Evolutionary conservation across 495 filamentous ascomycete genomes (phyloP), one percentile per base, ranked within the genome.

Genomic region (Pyrenula massariospora): DNA sequence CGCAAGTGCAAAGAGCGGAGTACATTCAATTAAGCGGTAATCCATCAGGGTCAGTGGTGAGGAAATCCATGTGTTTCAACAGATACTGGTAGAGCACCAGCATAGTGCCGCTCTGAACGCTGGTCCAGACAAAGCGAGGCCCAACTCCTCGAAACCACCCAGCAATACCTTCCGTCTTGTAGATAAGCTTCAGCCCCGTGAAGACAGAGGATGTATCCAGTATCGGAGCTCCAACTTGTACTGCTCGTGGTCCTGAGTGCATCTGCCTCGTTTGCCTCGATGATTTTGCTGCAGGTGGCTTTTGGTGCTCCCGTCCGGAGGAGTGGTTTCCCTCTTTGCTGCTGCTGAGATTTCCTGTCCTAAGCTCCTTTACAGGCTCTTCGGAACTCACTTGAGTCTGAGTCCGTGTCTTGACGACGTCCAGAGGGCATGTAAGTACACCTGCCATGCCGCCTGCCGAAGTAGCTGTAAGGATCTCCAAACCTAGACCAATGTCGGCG

Each of bases 361-460:
- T 20, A 19, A 10, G 8, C 8, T 20, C 22, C 50, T 20, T 52
- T 20, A 20, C 22, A 8, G 49, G 25, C 25, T 53, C 56, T 15
- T 63, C 64, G 1, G 72, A 76, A 59, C 93, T 86, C 48, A 93
- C 76, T 67, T 97, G 92, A 1, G 93, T 98, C 68, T 98, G 93
- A n/a, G 97, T 85, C 52, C 93, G 79, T 0, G 93, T 98, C 71
- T 98, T 98, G 53, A 98, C 94, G 2, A 98, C 93, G 65, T 98
- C 93, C 60, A 98, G 79, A 12, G 93, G 93, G 65, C 91, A 96
- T 1, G 93, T 97, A 0, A 98, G 83, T 2, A 93, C 87, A 57
- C 93, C 93, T 1, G 93, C 93, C 71, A 97, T 83, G 23, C 93
- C 92, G 55, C 93, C 93, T 1, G 93, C 93, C n/a, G 83, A 86